Conservation (phyloP, 1,139 yeast species). For the Casaregolazyma lundiana region DNA sequence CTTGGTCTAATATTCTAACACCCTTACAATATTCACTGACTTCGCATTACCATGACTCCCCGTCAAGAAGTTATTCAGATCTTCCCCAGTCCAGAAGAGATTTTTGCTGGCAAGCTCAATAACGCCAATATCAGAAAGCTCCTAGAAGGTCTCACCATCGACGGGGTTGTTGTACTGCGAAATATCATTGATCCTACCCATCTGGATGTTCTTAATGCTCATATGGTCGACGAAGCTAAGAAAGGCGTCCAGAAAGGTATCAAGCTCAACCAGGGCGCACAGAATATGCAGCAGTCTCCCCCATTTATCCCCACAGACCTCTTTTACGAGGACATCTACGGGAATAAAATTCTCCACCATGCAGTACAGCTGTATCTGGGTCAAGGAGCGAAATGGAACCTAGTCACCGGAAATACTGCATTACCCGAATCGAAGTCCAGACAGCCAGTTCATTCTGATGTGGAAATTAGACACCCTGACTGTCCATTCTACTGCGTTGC, state of each 20-base stretch:
- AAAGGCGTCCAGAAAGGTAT: conserved; percentile 8
- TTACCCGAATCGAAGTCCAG: conserved; percentile 6
- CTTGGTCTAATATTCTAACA: no score
- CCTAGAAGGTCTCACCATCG: conserved; percentile 18
- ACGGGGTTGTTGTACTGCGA: conserved; percentile 19
- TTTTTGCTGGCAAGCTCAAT: conserved; percentile 15
- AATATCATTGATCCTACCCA: conserved; percentile 18
- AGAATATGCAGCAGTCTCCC: conserved; percentile 23
- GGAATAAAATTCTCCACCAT: conserved; percentile 18
- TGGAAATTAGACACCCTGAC: conserved; percentile 5
- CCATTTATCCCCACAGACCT: conserved; percentile 14
- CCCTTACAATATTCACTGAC: no score
- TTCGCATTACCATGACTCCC: no score
- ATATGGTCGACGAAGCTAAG: conserved; percentile 18
- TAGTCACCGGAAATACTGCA: conserved; percentile 20
- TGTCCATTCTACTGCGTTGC: conserved; percentile 12
- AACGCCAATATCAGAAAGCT: conserved; percentile 15
- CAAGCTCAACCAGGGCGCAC: conserved; percentile 20
- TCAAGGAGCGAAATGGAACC: conserved; percentile 18
- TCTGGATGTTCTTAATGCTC: conserved; percentile 17
- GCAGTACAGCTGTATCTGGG: conserved; percentile 18
- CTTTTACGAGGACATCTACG: conserved; percentile 18
- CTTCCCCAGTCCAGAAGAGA: conserved; percentile 7
- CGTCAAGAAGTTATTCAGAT: no score
- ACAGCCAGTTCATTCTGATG: conserved; percentile 17